These are phyloP conservation scores for Corymbia maculata DNA, from an alignment of 345 rosid species.

Conservation along the genomic window DNA sequence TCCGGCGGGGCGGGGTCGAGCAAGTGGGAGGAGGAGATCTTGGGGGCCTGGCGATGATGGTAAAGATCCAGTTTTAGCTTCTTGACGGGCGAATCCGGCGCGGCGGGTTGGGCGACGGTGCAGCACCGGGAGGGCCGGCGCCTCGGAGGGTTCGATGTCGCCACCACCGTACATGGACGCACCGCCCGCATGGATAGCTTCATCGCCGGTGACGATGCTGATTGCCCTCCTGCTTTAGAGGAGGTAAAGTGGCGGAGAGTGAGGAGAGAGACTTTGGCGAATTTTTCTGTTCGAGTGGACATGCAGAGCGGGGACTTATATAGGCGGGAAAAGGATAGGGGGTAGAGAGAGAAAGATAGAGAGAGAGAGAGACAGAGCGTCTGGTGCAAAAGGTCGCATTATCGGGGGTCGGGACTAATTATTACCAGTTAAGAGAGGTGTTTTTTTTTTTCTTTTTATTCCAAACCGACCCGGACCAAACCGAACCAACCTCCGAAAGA, in stretches of 20 bases:
- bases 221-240: neutral
- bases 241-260: neutral
- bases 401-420: neutral
- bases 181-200: neutral
- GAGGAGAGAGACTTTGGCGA: neutral
- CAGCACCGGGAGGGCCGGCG: neutral
- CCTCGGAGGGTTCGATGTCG: neutral
- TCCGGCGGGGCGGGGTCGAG: neutral
- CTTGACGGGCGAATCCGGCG: neutral
- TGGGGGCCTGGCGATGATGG: neutral
- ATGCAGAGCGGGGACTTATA: neutral
- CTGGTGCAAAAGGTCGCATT: neutral
- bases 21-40: neutral
- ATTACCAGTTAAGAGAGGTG: neutral
- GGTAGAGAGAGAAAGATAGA: neutral
- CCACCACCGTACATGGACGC: neutral
- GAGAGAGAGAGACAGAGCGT: neutral
- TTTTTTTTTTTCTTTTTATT: fast-evolving
- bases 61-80: neutral
- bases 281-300: neutral
- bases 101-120: neutral
- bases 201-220: neutral
- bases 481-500: fast-evolving
- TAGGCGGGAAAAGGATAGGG: neutral
- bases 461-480: neutral